Conservation (phyloP, 2,329 filamentous ascomycete genomes). For the Penicillium sp. region DNA sequence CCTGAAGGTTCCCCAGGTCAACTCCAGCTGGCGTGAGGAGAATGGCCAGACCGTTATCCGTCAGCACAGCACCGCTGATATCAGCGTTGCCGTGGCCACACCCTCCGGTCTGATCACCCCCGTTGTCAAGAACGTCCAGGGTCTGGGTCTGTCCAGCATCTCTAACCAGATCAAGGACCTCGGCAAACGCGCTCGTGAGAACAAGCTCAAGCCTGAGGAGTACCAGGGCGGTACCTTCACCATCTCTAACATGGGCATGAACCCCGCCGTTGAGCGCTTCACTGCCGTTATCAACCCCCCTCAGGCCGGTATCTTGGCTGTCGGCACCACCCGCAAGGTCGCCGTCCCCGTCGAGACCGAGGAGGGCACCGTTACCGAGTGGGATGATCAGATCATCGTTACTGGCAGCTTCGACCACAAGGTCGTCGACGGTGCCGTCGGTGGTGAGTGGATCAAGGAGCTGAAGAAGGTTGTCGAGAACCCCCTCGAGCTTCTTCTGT, state of each 20-base stretch:
- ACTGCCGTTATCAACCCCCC: slow-evolving; percentile 99
- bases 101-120: slow-evolving; percentile 94
- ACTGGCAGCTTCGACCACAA: slow-evolving; percentile 99
- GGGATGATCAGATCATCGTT: slow-evolving; percentile 96
- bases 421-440: slow-evolving; percentile 94
- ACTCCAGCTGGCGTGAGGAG: slow-evolving; percentile 86
- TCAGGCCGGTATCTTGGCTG: slow-evolving; percentile 91
- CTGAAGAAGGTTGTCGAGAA: slow-evolving; percentile 98
- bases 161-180: slow-evolving; percentile 92
- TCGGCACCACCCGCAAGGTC: slow-evolving; percentile 95
- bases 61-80: slow-evolving; percentile 89
- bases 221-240: slow-evolving; percentile 99
- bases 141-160: slow-evolving; percentile 84
- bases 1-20: slow-evolving; percentile 92
- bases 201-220: slow-evolving; percentile 99
- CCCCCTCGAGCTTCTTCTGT: slow-evolving; percentile 91
- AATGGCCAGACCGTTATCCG: slow-evolving; percentile 80
- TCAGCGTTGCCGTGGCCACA: slow-evolving; percentile 93
- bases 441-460: slow-evolving; percentile 94
- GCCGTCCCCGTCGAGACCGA: slow-evolving; percentile 83
- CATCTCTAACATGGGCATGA: slow-evolving; percentile 99
- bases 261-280: slow-evolving; percentile 92
- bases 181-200: slow-evolving; percentile 91
- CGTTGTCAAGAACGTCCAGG: slow-evolving; percentile 88
- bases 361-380: slow-evolving; percentile 79